A percentile compares a stretch with the other conserved stretches of the same genome.
phyloP scores from a whole-genome alignment of 2,329 filamentous ascomycete genomes.

The Talaromyces marneffei region DNA sequence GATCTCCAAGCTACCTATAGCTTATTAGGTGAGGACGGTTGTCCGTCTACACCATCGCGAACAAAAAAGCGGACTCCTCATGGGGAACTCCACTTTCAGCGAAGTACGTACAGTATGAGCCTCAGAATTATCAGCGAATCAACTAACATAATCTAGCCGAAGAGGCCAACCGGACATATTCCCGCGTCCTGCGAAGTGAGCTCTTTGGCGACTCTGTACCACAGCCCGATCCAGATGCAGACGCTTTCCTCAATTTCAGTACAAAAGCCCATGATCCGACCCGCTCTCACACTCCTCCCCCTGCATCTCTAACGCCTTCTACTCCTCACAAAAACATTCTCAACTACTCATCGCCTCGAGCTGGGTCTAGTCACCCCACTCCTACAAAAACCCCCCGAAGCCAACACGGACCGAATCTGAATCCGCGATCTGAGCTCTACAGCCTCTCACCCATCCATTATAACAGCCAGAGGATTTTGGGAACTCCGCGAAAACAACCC shows the following conservation, averaged over 20 bases:
- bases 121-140: not conserved
- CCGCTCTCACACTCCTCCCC: constrained; percentile 72
- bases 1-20: constrained; percentile 92
- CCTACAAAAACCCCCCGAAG: constrained; percentile 85
- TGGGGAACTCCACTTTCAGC: constrained; percentile 89
- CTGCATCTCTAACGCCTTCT: constrained; percentile 73
- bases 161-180: constrained; percentile 92
- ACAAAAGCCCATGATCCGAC: constrained; percentile 58
- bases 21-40: constrained; percentile 84
- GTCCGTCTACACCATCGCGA: constrained; percentile 82
- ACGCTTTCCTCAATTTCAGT: constrained; percentile 43
- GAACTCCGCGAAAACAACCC: constrained; percentile 83
- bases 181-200: constrained; percentile 78
- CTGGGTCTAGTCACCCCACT: constrained; percentile 75
- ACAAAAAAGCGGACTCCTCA: constrained; percentile 79
- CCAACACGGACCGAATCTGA: constrained; percentile 79
- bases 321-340: constrained; percentile 98
- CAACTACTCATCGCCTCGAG: constrained; percentile 72
- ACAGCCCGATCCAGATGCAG: constrained; percentile 63
- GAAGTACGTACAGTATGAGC: constrained; percentile 54
- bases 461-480: constrained; percentile 85
- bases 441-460: constrained; percentile 90
- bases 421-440: constrained; percentile 88
- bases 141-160: constrained; percentile 54
- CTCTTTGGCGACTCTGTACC: constrained; percentile 88